Evolutionary conservation across 139 green algal genomes (phyloP).

Genomic region (Axilococcus clingmanii): DNA sequence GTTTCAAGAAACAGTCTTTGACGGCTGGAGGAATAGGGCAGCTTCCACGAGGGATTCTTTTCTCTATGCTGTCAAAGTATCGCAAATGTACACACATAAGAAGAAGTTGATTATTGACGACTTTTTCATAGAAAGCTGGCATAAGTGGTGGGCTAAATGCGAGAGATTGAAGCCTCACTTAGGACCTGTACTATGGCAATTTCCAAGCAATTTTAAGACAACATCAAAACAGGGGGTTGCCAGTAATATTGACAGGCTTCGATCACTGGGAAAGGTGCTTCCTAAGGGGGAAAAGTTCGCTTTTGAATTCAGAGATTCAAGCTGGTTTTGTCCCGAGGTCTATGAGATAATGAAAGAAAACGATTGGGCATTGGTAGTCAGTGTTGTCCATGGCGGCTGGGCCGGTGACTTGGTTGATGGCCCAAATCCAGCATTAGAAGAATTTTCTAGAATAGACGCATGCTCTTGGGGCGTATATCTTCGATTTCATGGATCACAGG

Average conservation of each 20-base stretch:
- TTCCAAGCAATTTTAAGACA: not conserved
- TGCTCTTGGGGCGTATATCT: constrained; percentile 20
- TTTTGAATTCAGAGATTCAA: constrained; percentile 16
- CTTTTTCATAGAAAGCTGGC: constrained; percentile 8
- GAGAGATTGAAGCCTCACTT: constrained; percentile 14
- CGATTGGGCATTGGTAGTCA: constrained; percentile 15
- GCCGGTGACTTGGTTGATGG: not conserved
- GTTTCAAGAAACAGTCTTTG: constrained; percentile 2
- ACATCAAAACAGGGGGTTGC: too few relatives aligned
- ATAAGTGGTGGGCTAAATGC: constrained; percentile 9
- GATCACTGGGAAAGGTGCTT: constrained; percentile 8
- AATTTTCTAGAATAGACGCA: constrained; percentile 11
- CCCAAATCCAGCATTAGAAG: not conserved
- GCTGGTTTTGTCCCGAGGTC: constrained; percentile 15
- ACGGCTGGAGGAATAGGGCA: constrained; percentile 1
- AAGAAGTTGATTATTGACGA: constrained; percentile 16
- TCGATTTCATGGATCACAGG: constrained; percentile 13
- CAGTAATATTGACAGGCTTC: not conserved
- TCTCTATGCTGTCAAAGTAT: constrained; percentile 11
- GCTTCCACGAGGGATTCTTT: constrained; percentile 1
- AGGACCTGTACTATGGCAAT: constrained; percentile 17
- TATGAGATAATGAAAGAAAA: constrained; percentile 9
- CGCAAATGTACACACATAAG: constrained; percentile 9
- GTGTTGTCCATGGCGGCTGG: not conserved
- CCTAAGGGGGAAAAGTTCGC: not conserved